phyloP scores from a whole-genome alignment of 306 rosid genomes.

The Cercis canadensis region DNA sequence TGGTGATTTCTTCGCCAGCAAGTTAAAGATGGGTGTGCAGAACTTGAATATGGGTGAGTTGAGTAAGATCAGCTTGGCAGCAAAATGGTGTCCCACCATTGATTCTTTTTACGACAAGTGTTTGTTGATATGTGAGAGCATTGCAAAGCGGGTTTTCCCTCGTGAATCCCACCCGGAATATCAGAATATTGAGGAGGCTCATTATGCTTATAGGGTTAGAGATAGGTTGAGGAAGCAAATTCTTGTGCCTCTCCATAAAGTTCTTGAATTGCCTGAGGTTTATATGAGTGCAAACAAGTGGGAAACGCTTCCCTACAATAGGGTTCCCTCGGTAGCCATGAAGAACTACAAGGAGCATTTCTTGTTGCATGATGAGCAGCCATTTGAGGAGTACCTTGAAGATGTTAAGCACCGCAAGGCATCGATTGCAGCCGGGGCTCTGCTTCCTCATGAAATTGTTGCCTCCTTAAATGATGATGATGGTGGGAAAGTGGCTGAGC shows the following conservation, averaged over 20 bases:
- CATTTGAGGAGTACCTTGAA: constrained; percentile 37
- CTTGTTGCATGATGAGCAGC: constrained; percentile 36
- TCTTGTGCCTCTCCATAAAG: constrained; percentile 19
- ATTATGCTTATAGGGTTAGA: constrained; percentile 7
- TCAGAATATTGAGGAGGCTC: too few relatives aligned
- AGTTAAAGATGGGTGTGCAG: neutral
- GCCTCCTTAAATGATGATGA: constrained; percentile 4
- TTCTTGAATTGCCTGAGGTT: constrained; percentile 19
- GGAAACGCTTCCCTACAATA: constrained; percentile 24
- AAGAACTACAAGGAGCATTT: constrained; percentile 36
- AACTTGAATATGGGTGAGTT: neutral
- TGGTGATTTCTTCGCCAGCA: constrained; percentile 7
- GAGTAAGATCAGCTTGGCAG: neutral
- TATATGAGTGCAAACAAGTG: constrained; percentile 19
- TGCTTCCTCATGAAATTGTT: constrained; percentile 51
- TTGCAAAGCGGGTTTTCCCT: too few relatives aligned
- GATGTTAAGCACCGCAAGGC: constrained; percentile 38
- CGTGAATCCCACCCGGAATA: too few relatives aligned
- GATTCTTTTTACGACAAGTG: too few relatives aligned
- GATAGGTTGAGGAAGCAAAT: constrained; percentile 18
- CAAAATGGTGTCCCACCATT: constrained; percentile 27
- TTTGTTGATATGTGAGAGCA: too few relatives aligned
- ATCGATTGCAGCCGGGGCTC: constrained; percentile 46
- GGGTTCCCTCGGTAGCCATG: constrained; percentile 50
- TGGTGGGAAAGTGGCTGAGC: constrained; percentile 37